phyloP scores from a whole-genome alignment of 2,329 filamentous ascomycete genomes.

The Fusarium staphyleae region DNA sequence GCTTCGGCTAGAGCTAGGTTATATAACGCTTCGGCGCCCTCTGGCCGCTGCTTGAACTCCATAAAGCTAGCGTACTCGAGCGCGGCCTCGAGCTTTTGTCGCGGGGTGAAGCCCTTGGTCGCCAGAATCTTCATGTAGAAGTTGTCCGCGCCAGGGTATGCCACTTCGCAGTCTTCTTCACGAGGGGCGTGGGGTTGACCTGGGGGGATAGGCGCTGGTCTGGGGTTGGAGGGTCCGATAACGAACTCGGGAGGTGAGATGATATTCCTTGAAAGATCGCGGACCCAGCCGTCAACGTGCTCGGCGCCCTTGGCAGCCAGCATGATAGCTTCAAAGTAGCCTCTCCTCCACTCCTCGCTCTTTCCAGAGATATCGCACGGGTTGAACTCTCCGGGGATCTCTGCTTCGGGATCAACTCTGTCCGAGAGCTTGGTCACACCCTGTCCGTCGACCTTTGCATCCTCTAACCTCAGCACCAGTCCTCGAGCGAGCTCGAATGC shows the following conservation, averaged over 20 bases:
- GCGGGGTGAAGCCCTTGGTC: slow-evolving; percentile 78
- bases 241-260: slow-evolving; percentile 77
- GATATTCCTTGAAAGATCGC: slow-evolving; percentile 70
- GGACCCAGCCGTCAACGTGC: slow-evolving; percentile 79
- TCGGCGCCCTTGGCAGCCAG: slow-evolving; percentile 78
- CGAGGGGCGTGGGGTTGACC: slow-evolving; percentile 68
- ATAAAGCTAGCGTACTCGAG: slow-evolving; percentile 86
- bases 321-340: slow-evolving; percentile 86
- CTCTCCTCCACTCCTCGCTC: slow-evolving; percentile 83
- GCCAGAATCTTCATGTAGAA: slow-evolving; percentile 85
- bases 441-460: slow-evolving; percentile 71
- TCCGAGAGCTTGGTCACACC: slow-evolving; percentile 63
- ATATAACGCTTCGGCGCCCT: slow-evolving; percentile 75
- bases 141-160: slow-evolving; percentile 73
- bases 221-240: slow-evolving; percentile 82
- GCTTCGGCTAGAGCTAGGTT: slow-evolving; percentile 79
- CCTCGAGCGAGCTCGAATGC: slow-evolving; percentile 67
- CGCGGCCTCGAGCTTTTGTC: slow-evolving; percentile 81
- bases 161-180: slow-evolving; percentile 77
- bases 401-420: slow-evolving; percentile 70
- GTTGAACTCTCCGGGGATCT: slow-evolving; percentile 71
- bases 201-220: slow-evolving; percentile 74
- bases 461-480: slow-evolving; percentile 72
- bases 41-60: slow-evolving; percentile 73
- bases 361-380: slow-evolving; percentile 76